Evolutionary conservation across 192 early-diverging fungal genomes (phyloP), one percentile per base, ranked within the genome.

Genomic region (Bifiguratus adelaidae): DNA sequence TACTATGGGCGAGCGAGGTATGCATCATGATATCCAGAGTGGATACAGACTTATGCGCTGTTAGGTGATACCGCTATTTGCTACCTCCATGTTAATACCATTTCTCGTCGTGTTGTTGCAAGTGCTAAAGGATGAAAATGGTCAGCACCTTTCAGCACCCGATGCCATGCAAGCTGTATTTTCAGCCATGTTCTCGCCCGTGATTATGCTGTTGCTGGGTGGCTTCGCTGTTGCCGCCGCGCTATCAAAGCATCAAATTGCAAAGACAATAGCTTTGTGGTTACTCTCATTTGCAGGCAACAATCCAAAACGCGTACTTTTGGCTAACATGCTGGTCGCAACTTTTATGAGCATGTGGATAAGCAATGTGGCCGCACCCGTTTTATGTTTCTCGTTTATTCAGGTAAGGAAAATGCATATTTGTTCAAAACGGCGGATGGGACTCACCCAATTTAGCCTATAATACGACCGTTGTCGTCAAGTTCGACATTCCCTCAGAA

Each of bases 1-100:
- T 90, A 25, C 67, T 97, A 15, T 97, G 94, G 94, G 91, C 92
- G 5, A 84, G 81, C 21, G 94, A 97, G 77, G 85, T 86, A 19
- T 13, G 22, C 16, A 20, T 15, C 8, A 21, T 41, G 15, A 2
- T 40, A 21, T 26, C 24, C 15, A 29, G 24, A 26, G n/a, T 15
- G 11, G 24, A 8, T 15, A 22, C 42, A 27, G 42, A 19, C 21
- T 47, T 32, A 28, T 51, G 3, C 35, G 16, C 49, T 57, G 42
- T 19, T 25, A 83, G 56, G 78, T 71, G 4, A 58, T 88, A 18
- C 85, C 82, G 22, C 61, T 88, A 28, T 88, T 80, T 53, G 74
- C 81, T 16, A 88, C 85, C 4, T 71, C 82, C 7, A 53, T 83
- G 13, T 46, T 80, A 36, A 75, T 88, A 23, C 85, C 85, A 0